These are phyloP conservation scores for Yarrowia sp. DNA, from an alignment of 805 yeast species.

Conservation along the genomic window DNA sequence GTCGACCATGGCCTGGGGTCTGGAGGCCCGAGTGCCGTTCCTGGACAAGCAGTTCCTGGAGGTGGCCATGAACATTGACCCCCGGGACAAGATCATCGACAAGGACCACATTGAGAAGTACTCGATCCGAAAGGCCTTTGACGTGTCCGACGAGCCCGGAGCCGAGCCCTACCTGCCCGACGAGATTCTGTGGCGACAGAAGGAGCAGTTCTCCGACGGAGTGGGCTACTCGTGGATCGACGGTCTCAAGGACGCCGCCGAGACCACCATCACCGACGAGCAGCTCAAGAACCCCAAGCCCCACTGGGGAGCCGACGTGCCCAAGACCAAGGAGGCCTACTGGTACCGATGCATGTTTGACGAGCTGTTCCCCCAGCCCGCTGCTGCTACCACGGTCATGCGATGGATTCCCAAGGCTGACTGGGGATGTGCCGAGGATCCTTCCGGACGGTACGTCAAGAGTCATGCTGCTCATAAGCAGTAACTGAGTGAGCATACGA, in stretches of 20 bases:
- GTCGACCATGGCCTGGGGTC: slow-evolving; percentile 99
- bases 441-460: slow-evolving; percentile 95
- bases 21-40: slow-evolving; percentile 99
- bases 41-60: slow-evolving; percentile 92
- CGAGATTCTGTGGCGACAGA: slow-evolving; percentile 98
- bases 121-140: slow-evolving; percentile 96
- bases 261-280: slow-evolving; percentile 84
- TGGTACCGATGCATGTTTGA: slow-evolving; percentile 98
- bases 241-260: slow-evolving; percentile 94
- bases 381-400: slow-evolving; percentile 97
- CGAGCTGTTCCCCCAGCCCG: slow-evolving; percentile 85
- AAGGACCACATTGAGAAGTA: slow-evolving; percentile 88
- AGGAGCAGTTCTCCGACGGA: slow-evolving; percentile 99
- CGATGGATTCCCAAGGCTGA: slow-evolving; percentile 99
- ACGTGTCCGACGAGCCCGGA: slow-evolving; percentile 81
- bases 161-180: slow-evolving; percentile 89
- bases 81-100: slow-evolving; percentile 86
- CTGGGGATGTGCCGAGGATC: slow-evolving; percentile 99
- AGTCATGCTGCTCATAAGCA: slow-evolving; percentile 61
- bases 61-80: slow-evolving; percentile 92
- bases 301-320: slow-evolving; percentile 94
- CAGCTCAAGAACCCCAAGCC: slow-evolving; percentile 89
- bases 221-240: slow-evolving; percentile 99
- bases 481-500: not conserved
- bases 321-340: slow-evolving; percentile 98